A percentile compares a stretch with the other conserved stretches of the same genome.
Evolutionary conservation across 495 filamentous ascomycete species (phyloP).

Genomic region (Aspergillus saccharolyticus): DNA sequence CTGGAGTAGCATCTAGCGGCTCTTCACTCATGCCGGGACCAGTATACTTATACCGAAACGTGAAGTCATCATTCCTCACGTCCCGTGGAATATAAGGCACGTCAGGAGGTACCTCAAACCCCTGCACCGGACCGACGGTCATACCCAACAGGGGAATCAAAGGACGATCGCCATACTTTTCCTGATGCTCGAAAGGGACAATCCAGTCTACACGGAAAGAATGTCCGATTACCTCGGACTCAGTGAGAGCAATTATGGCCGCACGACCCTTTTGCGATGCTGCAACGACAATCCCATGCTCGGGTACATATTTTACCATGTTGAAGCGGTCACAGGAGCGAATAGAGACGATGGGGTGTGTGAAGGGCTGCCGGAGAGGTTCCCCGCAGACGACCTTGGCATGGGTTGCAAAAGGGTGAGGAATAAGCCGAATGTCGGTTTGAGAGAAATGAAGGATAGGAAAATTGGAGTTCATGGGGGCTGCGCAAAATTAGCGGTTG

Average conservation of each 20-base stretch:
- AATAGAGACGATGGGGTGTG: constrained; percentile 34
- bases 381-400: constrained; percentile 43
- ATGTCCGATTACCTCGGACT: constrained; percentile 29
- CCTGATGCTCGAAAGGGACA: constrained; percentile 48
- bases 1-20: not conserved
- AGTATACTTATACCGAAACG: constrained; percentile 30
- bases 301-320: constrained; percentile 70
- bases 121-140: constrained; percentile 58
- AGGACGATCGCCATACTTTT: constrained; percentile 38
- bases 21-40: constrained; percentile 13
- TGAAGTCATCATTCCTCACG: constrained; percentile 20
- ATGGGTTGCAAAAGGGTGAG: constrained; percentile 39
- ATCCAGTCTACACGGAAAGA: constrained; percentile 54
- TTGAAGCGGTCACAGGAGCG: constrained; percentile 61
- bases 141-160: constrained; percentile 48
- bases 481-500: constrained; percentile 14
- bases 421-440: constrained; percentile 53
- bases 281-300: constrained; percentile 69
- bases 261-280: constrained; percentile 72
- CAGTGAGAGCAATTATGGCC: constrained; percentile 66
- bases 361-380: constrained; percentile 41
- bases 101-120: constrained; percentile 42
- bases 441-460: constrained; percentile 57
- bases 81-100: constrained; percentile 32
- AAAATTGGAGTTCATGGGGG: constrained; percentile 25